These are phyloP conservation scores for Nephelium lappaceum DNA, from an alignment of 345 rosid species.

Conservation along the genomic window DNA sequence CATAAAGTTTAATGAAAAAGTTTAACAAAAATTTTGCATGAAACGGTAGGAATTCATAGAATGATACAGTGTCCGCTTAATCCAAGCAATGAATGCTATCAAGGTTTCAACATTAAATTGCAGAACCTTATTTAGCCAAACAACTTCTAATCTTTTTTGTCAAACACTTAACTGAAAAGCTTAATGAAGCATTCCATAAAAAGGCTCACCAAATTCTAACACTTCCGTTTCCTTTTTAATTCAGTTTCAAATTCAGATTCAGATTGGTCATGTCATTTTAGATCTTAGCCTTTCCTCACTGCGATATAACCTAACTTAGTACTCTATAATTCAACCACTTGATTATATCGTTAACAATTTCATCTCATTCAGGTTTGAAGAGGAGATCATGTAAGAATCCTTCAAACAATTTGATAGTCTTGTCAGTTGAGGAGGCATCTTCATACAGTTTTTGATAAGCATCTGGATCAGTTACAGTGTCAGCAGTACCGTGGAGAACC, in stretches of 20 bases:
- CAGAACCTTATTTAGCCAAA: conserved; percentile 12
- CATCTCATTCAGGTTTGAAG: conserved; percentile 80
- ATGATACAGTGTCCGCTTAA: not conserved
- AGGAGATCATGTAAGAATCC: conserved; percentile 90
- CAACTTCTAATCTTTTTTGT: not conserved
- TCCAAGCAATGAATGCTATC: not conserved
- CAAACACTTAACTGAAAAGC: conserved; percentile 4
- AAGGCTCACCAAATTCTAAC: not conserved
- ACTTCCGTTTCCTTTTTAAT: not conserved
- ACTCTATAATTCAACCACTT: conserved; percentile 70
- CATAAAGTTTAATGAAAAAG: too few species aligned
- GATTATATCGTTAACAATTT: conserved; percentile 57
- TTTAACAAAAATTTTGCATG: too few species aligned
- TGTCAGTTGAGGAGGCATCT: conserved; percentile 76
- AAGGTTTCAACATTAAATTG: conserved; percentile 5
- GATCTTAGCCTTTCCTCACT: not conserved
- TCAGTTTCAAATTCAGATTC: not conserved
- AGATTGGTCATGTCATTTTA: not conserved
- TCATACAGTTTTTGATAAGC: conserved; percentile 65
- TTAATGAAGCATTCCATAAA: conserved; percentile 8
- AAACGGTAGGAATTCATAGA: not conserved
- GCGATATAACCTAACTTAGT: conserved; percentile 6
- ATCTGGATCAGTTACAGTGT: conserved; percentile 78
- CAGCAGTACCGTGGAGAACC: conserved; percentile 86
- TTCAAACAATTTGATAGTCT: conserved; percentile 63